Conservation (phyloP, 352 stramenopile genomes). For the Globisporangium splendens region DNA sequence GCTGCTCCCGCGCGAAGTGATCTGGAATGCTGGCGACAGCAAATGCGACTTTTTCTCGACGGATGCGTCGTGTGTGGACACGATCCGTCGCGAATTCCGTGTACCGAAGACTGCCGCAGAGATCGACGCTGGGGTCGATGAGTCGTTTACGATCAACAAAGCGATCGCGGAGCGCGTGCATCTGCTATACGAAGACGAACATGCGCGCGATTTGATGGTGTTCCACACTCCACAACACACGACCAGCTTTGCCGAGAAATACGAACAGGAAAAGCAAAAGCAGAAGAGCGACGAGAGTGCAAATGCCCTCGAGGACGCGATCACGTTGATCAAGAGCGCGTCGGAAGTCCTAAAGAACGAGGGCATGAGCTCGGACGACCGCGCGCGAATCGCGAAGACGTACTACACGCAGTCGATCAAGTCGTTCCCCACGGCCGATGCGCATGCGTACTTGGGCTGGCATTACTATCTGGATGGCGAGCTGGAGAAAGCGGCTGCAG, state of each 20-base stretch:
- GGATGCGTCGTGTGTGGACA: constrained; percentile 46
- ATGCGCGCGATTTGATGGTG: constrained; percentile 35
- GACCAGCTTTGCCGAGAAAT: constrained; percentile 51
- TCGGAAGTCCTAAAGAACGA: constrained; percentile 42
- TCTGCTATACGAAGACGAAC: constrained; percentile 48
- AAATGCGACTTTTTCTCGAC: constrained; percentile 64
- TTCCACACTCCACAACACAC: constrained; percentile 24
- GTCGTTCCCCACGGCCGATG: constrained; percentile 61
- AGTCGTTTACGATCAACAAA: constrained; percentile 65
- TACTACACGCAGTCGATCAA: constrained; percentile 73
- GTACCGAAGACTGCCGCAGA: constrained; percentile 1
- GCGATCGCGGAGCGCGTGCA: constrained; percentile 61
- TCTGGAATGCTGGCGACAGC: constrained; percentile 42
- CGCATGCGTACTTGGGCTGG: constrained; percentile 64
- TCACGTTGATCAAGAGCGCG: constrained; percentile 59
- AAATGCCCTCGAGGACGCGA: constrained; percentile 33
- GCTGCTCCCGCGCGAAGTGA: constrained; percentile 55
- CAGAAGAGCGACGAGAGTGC: constrained; percentile 17
- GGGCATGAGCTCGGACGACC: constrained; percentile 36
- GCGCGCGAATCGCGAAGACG: constrained; percentile 51
- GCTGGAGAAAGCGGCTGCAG: constrained; percentile 39
- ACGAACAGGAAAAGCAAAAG: constrained; percentile 34
- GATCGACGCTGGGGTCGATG: constrained; percentile 45
- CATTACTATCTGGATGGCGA: constrained; percentile 64
- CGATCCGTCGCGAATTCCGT: constrained; percentile 54